Conservation (phyloP, 2,329 filamentous ascomycete species). For the Penicillium brevicompactum region DNA sequence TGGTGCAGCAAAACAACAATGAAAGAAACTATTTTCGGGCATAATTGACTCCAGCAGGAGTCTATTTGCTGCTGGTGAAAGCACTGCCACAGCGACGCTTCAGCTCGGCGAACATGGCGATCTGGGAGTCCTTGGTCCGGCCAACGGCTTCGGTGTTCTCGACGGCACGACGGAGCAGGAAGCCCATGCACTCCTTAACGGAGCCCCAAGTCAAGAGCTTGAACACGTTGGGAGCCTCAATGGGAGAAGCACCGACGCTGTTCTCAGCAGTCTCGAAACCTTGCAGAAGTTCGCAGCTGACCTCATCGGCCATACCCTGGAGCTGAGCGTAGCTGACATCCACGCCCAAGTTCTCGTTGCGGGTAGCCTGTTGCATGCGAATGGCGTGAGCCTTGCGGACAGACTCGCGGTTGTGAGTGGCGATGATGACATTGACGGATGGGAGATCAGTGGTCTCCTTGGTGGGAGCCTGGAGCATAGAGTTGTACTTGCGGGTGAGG, state of each 20-base stretch:
- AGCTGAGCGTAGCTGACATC: slow-evolving; percentile 73
- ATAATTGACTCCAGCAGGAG: background rate
- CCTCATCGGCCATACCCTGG: slow-evolving; percentile 94
- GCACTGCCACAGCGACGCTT: slow-evolving; percentile 32
- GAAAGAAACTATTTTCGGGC: background rate
- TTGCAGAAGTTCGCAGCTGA: slow-evolving; percentile 64
- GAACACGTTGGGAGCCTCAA: slow-evolving; percentile 52
- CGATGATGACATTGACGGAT: slow-evolving; percentile 57
- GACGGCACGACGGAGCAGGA: slow-evolving; percentile 65
- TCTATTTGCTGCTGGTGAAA: slow-evolving; percentile 25
- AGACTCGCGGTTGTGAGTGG: slow-evolving; percentile 61
- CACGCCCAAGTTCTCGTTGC: slow-evolving; percentile 44
- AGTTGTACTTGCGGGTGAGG: slow-evolving; percentile 61
- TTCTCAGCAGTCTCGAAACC: slow-evolving; percentile 34
- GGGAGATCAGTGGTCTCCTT: slow-evolving; percentile 42
- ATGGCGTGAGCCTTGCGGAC: slow-evolving; percentile 54
- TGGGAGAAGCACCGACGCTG: slow-evolving; percentile 25
- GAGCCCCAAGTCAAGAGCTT: slow-evolving; percentile 64
- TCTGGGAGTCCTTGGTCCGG: slow-evolving; percentile 51
- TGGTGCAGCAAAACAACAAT: slow-evolving; percentile 5
- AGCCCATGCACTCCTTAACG: slow-evolving; percentile 62
- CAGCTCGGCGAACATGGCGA: slow-evolving; percentile 40
- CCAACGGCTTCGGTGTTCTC: slow-evolving; percentile 70
- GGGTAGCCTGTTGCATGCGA: slow-evolving; percentile 48
- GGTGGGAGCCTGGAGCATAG: slow-evolving; percentile 50